phyloP scores from a whole-genome alignment of 768 basidiomycete genomes.

The Boletus rubroflammeus region DNA sequence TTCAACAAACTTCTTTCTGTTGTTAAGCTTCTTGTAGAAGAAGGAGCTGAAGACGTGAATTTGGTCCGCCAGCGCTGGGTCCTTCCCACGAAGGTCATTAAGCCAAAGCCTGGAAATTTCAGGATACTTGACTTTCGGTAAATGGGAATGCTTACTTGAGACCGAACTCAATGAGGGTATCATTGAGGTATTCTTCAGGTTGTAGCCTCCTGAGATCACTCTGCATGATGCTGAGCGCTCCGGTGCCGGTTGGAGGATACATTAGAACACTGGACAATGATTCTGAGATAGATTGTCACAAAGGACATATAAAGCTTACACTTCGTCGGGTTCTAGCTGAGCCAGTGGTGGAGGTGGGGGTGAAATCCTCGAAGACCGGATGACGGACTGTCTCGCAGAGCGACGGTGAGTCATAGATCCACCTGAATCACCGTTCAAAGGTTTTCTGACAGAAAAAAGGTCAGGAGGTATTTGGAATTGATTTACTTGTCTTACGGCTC shows the following conservation, averaged over 20 bases:
- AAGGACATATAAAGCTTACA: constrained; percentile 40
- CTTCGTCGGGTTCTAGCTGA: constrained; percentile 54
- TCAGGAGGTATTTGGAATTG: not conserved
- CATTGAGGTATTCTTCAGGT: constrained; percentile 87
- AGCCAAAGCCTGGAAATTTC: constrained; percentile 60
- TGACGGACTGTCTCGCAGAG: constrained; percentile 35
- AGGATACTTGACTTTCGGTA: not conserved
- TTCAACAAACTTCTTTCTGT: constrained; percentile 49
- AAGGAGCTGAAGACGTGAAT: constrained; percentile 95
- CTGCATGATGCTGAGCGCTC: constrained; percentile 77
- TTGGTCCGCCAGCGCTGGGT: constrained; percentile 64
- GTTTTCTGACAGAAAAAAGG: constrained; percentile 8
- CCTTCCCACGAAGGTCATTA: constrained; percentile 46
- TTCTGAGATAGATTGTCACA: constrained; percentile 1
- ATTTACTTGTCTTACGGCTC: constrained; percentile 16
- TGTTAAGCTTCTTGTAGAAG: constrained; percentile 91
- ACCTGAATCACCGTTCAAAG: constrained; percentile 5
- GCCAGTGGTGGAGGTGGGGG: constrained; percentile 31
- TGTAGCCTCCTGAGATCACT: constrained; percentile 73
- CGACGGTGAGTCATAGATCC: constrained; percentile 24
- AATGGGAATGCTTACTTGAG: constrained; percentile 62
- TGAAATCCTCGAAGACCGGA: constrained; percentile 14
- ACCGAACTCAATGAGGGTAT: constrained; percentile 94
- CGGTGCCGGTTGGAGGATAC: constrained; percentile 66
- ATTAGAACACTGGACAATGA: constrained; percentile 56